Percentiles rank a stretch among this genome's conserved stretches.
Evolutionary conservation across 495 filamentous ascomycete species (phyloP).

Genomic region (Diplogelasinospora grovesii): DNA sequence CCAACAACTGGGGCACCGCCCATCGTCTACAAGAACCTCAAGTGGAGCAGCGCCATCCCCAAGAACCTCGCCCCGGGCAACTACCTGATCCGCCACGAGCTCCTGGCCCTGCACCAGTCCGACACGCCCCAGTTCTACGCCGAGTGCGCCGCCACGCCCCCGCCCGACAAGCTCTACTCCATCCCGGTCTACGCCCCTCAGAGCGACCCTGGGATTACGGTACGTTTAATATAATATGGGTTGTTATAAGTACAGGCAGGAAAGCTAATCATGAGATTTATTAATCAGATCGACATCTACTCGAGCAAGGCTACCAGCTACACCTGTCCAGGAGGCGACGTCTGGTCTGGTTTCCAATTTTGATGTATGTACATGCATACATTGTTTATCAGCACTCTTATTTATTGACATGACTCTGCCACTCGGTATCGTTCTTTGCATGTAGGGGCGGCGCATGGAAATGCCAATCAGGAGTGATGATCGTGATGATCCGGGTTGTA

Average conservation of each 20-base stretch:
- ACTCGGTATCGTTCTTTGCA: too few relatives aligned
- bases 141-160: conserved; percentile 30
- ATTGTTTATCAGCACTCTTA: conserved; percentile 42
- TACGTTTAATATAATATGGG: conserved; percentile 16
- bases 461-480: too few relatives aligned
- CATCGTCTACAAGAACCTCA: conserved; percentile 38
- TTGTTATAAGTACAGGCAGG: not conserved
- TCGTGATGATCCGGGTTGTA: too few relatives aligned
- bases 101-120: conserved; percentile 33
- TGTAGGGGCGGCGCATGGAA: too few relatives aligned
- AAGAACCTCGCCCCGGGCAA: conserved; percentile 28
- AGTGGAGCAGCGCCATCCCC: conserved; percentile 40
- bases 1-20: conserved; percentile 47
- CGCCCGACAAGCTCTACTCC: conserved; percentile 28
- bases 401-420: conserved; percentile 25
- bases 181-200: conserved; percentile 46
- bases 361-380: conserved; percentile 27
- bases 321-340: conserved; percentile 41
- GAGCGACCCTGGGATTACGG: conserved; percentile 42
- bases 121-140: conserved; percentile 35
- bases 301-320: conserved; percentile 39
- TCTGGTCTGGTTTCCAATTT: conserved; percentile 39
- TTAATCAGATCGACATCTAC: conserved; percentile 41
- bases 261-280: conserved; percentile 1
- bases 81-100: conserved; percentile 39